Evolutionary conservation across 108 stramenopile species (phyloP), one percentile per base, ranked within the genome.

Genomic region (Stephanodiscus minutulus): DNA sequence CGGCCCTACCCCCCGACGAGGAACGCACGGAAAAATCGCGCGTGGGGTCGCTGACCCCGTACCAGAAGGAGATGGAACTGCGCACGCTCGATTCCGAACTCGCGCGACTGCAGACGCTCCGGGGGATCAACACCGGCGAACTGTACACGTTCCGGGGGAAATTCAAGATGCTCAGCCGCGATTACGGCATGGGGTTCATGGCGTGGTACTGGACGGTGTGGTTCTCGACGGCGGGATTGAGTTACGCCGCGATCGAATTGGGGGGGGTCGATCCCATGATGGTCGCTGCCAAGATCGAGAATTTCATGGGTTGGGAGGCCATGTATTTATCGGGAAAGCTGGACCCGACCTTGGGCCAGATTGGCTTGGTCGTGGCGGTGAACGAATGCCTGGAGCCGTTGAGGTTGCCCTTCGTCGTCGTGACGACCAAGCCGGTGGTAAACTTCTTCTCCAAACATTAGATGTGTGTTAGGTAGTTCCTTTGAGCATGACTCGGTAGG

Each of bases 81-180:
- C 88, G 91, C 20, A 43, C 82, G 37, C 74, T 91, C 9, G 92
- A 95, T 81, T 66, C 84, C 21, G 79, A 95, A 63, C 70, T 95
- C 47, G 81, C 90, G 2, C 73, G 81, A 17, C 61, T 95, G 29
- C 84, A 95, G 52, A 85, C 83, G 57, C 70, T 91, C 10, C 76
- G 89, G 1, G 88, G 81, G 10, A 95, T 95, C 61, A 92, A 95
- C 76, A 95, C 91, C 9, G 94, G 94, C 21, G 94, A 95, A 67
- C 60, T 90, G 13, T 93, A 88, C 66, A 91, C 94, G 0, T 74
- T 85, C 67, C 75, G 89, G 57, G 94, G 94, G 24, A 81, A 88
- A 24, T 90, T 91, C 82, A 95, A 95, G 72, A 80, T 82, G 18
- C 76, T 95, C 17, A 59, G 79, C 36, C 63, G 84, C 44, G 90